Base-by-base conservation (phyloP, 1,139 yeast species). In the Candida frijolesensis region DNA sequence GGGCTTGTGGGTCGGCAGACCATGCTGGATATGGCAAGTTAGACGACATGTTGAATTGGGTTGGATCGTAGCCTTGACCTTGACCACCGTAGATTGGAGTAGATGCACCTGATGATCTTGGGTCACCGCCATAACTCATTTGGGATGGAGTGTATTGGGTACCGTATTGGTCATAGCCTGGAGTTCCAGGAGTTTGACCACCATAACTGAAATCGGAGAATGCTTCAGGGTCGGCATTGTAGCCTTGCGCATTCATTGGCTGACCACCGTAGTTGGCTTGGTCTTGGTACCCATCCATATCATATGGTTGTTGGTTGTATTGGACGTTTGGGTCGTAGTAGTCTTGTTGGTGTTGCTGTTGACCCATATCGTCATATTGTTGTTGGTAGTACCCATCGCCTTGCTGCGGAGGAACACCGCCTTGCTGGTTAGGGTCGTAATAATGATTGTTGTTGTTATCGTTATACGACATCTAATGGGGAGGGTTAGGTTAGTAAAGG, bases 1-100 rank as follows among this genome's bases (percentile, higher is more conserved):
- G 98, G 55, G 85, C 88, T 68, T 88, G 94, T 54, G 88, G 87
- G 64, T 91, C 98, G 44, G 92, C 89, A 15, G 95, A 86, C 96
- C 97, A 94, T 33, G 97, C 96, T 44, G 96, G 97, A 67, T 92
- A 94, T 39, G 97, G 97, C 66, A 76, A 73, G 61, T 71, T 76
- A n/a, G 78, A 73, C 74, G 90, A 66, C 78, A 74, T 76, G 68
- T 72, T 85, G 66, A 73, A 82, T 70, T 70, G 85, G 57, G 85
- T 75, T 49, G 91, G 89, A 63, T 88, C 95, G 63, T 86, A 84
- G 10, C 73, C 72, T 54, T 67, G 80, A 41, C 79, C 82, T 54
- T 71, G 80, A 49, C 79, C 82, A 41, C 97, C 97, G 67, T 91
- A 91, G 59, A 91, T 84, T 41, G 99, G 99, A 34, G 99, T 95